These are phyloP conservation scores for Saccharomyces pastorianus DNA, from an alignment of 1,139 yeast species.

Conservation along the genomic window DNA sequence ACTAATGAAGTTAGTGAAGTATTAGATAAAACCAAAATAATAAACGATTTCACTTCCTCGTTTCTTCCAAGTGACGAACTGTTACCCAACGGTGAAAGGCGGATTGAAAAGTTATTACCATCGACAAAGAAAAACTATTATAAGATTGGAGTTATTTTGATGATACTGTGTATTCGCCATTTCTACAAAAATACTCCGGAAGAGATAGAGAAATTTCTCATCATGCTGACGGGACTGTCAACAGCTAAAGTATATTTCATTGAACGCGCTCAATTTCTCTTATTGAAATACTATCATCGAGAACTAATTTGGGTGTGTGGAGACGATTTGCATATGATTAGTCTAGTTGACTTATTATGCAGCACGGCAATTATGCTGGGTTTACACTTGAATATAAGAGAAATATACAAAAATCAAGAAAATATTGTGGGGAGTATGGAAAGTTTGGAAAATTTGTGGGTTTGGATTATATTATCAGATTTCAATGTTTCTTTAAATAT, in stretches of 20 bases:
- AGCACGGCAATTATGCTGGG: slow-evolving; percentile 29
- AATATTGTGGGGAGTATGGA: slow-evolving; percentile 16
- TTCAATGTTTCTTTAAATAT: slow-evolving; percentile 22
- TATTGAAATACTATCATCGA: slow-evolving; percentile 15
- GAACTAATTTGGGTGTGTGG: slow-evolving; percentile 18
- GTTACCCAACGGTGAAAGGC: slow-evolving; percentile 6
- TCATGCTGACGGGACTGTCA: slow-evolving; percentile 11
- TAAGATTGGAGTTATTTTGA: slow-evolving; percentile 22
- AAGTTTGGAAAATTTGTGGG: slow-evolving; percentile 27
- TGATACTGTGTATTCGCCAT: slow-evolving; percentile 17
- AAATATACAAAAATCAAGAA: slow-evolving; percentile 19
- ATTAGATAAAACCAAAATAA: slow-evolving; percentile 19
- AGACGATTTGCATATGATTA: slow-evolving; percentile 24
- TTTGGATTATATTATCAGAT: slow-evolving; percentile 26
- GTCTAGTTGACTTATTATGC: slow-evolving; percentile 19
- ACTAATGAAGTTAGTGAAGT: slow-evolving; percentile 14
- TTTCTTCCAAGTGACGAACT: slow-evolving; percentile 13
- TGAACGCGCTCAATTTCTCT: slow-evolving; percentile 12
- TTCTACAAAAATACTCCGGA: slow-evolving; percentile 15
- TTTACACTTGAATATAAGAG: slow-evolving; percentile 26
- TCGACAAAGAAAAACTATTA: slow-evolving; percentile 20
- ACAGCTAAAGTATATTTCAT: slow-evolving; percentile 11
- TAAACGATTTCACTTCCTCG: slow-evolving; percentile 16
- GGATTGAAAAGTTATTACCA: slow-evolving; percentile 8
- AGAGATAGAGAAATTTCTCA: slow-evolving; percentile 13